Percentiles rank a stretch among this genome's conserved stretches.
Evolutionary conservation across 805 yeast genomes (phyloP).

Genomic region (Candida palmyrensis): DNA sequence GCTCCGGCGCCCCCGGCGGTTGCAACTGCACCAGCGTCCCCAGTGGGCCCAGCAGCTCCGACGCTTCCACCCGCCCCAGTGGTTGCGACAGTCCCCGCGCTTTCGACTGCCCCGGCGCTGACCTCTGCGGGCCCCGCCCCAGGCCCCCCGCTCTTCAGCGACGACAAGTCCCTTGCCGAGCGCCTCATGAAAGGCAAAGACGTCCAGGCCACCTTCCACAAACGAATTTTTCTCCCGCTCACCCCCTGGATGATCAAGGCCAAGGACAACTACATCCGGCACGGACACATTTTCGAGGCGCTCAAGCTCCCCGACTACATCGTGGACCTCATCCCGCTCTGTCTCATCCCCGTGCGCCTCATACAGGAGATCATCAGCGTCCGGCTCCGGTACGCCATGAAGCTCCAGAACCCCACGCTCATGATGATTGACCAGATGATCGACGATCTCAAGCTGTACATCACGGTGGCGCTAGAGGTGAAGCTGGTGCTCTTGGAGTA

Average conservation of each 20-base stretch:
- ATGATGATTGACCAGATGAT: slow-evolving; percentile 95
- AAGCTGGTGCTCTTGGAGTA: slow-evolving; percentile 62
- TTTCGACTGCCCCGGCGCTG: slow-evolving; percentile 1
- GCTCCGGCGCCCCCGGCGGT: too few species aligned
- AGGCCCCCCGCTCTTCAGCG: slow-evolving; percentile 40
- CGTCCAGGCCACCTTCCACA: slow-evolving; percentile 63
- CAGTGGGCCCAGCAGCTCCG: slow-evolving; percentile 4
- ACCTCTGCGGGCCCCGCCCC: not conserved
- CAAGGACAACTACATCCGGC: slow-evolving; percentile 61
- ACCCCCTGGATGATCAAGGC: slow-evolving; percentile 83
- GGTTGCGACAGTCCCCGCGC: not conserved
- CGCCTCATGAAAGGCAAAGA: slow-evolving; percentile 76
- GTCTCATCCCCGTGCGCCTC: slow-evolving; percentile 72
- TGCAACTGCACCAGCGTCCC: too few species aligned
- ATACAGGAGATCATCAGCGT: slow-evolving; percentile 74
- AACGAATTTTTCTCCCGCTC: slow-evolving; percentile 60
- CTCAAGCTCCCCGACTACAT: slow-evolving; percentile 72
- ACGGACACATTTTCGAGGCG: slow-evolving; percentile 56
- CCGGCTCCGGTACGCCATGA: slow-evolving; percentile 71
- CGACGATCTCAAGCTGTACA: slow-evolving; percentile 74
- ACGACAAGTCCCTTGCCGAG: slow-evolving; percentile 75
- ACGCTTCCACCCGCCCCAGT: slow-evolving; percentile 8
- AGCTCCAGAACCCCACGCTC: slow-evolving; percentile 79
- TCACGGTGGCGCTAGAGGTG: slow-evolving; percentile 69
- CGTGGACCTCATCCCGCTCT: slow-evolving; percentile 57